Base-by-base conservation (phyloP, 345 rosid genomes). In the Gossypioides kirkii region DNA sequence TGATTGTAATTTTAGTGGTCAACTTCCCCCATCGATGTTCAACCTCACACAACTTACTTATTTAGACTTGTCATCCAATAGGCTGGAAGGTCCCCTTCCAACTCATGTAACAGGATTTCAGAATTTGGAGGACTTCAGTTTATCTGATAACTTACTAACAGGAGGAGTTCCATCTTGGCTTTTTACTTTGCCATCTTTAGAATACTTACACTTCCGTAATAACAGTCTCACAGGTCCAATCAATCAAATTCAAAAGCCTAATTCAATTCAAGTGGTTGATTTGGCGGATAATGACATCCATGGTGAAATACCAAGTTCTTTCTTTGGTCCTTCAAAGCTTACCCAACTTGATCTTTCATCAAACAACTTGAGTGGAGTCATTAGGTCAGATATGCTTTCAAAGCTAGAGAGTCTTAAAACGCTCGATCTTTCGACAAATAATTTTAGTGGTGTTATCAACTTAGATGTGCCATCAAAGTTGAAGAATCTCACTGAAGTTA, bases 151-250 rank as follows among this genome's bases (percentile, higher is more conserved):
- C 76, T 9, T 4, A 6, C 26, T 81, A 0, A 66, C 7, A 13
- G 80, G 84, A 1, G 43, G 59, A 14, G 50, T 12, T 9, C 87
- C 81, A 0, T 59, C 74, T 26, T 55, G 73, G 62, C 32, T 80
- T 10, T 77, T 71, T 13, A 38, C 22, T 67, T 70, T 60, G 1
- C 74, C 79, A n/a, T 55, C 20, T 3, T 42, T 77, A 26, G 0
- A 1, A 14, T 0, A 0, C 6, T 2, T 73, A n/a, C 0, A 52
- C 0, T 74, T 77, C 17, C 0, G 18, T 0, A 0, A 6, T 0
- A 77, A 73, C 58, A 59, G 4, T 1, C 49, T 73, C 23, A 50
- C 20, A 3, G 74, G 74, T 50, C 42, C 28, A 0, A 47, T 66
- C 26, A 23, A 49, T 1, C 32, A 1, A 4, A n/a, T 77, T 42